Evolutionary conservation across 2,329 filamentous ascomycete genomes (phyloP), one percentile per base, ranked within the genome.

Genomic region (Camillea tinctor): DNA sequence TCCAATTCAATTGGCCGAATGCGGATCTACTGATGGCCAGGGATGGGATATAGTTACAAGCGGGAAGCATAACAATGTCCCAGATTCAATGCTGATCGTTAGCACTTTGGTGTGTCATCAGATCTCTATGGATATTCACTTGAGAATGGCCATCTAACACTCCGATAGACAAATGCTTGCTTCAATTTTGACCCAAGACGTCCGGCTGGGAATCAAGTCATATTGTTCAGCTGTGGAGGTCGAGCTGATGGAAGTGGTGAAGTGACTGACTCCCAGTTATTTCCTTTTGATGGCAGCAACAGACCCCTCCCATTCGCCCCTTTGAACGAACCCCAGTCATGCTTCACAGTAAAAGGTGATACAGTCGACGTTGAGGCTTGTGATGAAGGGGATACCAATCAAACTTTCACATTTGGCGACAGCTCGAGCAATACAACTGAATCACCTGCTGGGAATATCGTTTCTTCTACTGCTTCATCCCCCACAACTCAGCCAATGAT

Each of bases 171-270:
- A 1, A 79, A 85, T 68, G 84, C 83, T 50, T 87, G 84, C 67
- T 74, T 85, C 66, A 86, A 84, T 74, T 84, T 84, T 61, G 84
- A 87, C 64, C 77, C 79, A 4, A 77, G 83, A 52, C 77, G 82
- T 24, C 71, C 75, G 0, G 74, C 76, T 2, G 82, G 81, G 11
- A 80, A 81, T 66, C 82, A 84, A 64, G 81, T 84, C 15, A 66
- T 81, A 36, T 75, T 87, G 22, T 87, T 86, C 66, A 84, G 84
- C 11, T 87, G 84, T 62, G 84, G 84, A 55, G 84, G 84, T 17
- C 76, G 83, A 48, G 83, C 83, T 20, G 84, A 83, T 60, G 84
- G 84, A 51, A 72, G 77, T 20, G 83, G 83, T 15, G 64, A 71
- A 4, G 80, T 83, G 1, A 80, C 81, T 6, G 72, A 78, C 56